These are phyloP conservation scores for Curvularia eragrostidis DNA, from an alignment of 2,329 filamentous ascomycete species.

Conservation along the genomic window DNA sequence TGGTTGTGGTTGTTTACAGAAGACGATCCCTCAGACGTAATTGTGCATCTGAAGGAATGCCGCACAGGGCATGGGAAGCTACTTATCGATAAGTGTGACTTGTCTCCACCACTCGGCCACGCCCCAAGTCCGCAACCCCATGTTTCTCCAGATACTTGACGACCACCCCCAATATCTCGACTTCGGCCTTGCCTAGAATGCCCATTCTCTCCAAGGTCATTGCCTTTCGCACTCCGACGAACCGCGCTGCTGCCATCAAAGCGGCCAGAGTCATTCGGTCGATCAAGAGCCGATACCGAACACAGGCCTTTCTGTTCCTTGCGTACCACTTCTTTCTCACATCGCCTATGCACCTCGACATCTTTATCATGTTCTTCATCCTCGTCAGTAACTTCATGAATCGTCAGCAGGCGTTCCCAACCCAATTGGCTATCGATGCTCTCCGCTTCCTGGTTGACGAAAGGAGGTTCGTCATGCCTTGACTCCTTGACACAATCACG, in stretches of 20 bases:
- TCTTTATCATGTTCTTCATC: slow-evolving; percentile 45
- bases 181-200: slow-evolving; percentile 16
- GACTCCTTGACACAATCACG: slow-evolving; percentile 1
- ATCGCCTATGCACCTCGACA: slow-evolving; percentile 39
- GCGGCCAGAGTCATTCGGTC: slow-evolving; percentile 37
- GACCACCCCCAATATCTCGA: not conserved
- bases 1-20: not conserved
- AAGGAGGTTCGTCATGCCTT: slow-evolving; percentile 34
- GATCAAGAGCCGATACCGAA: slow-evolving; percentile 39
- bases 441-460: slow-evolving; percentile 39
- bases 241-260: slow-evolving; percentile 28
- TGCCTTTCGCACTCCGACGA: slow-evolving; percentile 20
- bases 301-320: slow-evolving; percentile 43
- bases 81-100: slow-evolving; percentile 15
- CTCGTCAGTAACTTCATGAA: slow-evolving; percentile 49
- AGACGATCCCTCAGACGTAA: slow-evolving; percentile 9
- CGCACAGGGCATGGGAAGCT: slow-evolving; percentile 7
- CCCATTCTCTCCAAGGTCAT: slow-evolving; percentile 24
- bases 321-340: slow-evolving; percentile 46
- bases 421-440: slow-evolving; percentile 35
- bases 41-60: slow-evolving; percentile 12
- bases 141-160: slow-evolving; percentile 4
- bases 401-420: slow-evolving; percentile 38
- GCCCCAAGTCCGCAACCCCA: slow-evolving; percentile 5
- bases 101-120: slow-evolving; percentile 11